Evolutionary conservation across 192 early-diverging fungal genomes (phyloP), one percentile per base, ranked within the genome.

Genomic region (Linderina pennispora): DNA sequence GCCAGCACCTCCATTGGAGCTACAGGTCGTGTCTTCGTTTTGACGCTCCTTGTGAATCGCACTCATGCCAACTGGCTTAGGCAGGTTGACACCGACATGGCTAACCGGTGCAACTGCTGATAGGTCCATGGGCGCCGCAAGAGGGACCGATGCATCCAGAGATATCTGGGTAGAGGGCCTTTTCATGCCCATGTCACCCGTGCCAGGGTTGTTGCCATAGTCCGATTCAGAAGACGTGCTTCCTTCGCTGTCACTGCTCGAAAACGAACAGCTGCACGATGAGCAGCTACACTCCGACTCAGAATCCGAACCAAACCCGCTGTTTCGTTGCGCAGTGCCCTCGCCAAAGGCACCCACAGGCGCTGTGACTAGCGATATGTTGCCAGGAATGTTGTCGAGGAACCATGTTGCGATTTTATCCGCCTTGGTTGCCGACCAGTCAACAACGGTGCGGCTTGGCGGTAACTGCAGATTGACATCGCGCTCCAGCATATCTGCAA

Each of bases 381-480:
- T 54, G 9, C 69, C 69, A 1, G 69, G 69, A 32, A 73, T 73
- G 47, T 65, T 73, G 40, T 73, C 69, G 42, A 73, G 48, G 18
- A 73, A 73, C 69, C 69, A 73, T 1, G 69, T 73, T 17, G 69
- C 69, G 14, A 73, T 54, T 25, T 73, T 64, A 41, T 73, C 69
- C 0, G 58, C 62, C 7, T 47, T 54, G 25, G 62, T 47, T 0
- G 57, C n/a, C 14, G 57, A 46, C 69, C 69, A 73, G 35, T 73
- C 69, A 17, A 73, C 62, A 17, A 73, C 49, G 24, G 45, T 59
- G 18, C 69, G 47, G 9, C 62, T 42, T 13, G 69, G 69, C 22
- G 69, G 69, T 45, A 73, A 42, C 38, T 43, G 53, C 5, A 19
- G 2, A 1, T 20, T 49, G 3, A 33, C 43, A 3, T 65, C 69